Evolutionary conservation across 306 rosid species (phyloP), one percentile per base, ranked within the genome.

Genomic region (Oemleria cerasiformis): DNA sequence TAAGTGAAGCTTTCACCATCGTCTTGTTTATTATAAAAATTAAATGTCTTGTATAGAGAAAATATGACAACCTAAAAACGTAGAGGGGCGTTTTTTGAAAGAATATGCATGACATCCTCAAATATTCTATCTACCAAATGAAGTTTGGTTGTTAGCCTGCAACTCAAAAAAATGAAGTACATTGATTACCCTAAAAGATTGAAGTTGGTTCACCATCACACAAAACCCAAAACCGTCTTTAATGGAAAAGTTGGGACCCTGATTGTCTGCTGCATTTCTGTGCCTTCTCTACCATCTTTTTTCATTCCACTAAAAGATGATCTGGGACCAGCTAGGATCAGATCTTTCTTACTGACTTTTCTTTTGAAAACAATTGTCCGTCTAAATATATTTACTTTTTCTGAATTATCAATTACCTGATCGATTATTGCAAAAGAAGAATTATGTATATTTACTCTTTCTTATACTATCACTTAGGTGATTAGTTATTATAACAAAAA

Each of bases 221-320:
- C 36, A 62, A 39, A 61, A n/a, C 36, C 50, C 68, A 19, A 19
- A 4, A 11, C 8, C 9, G 9, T 66, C 15, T 2, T 16, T 19
- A 11, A 23, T 58, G 9, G 21, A 58, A 30, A 43, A 23, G 69
- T 63, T n/a, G 17, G 15, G 34, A 40, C 51, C 68, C 12, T 43
- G n/a, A 62, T 38, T 62, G 16, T 16, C 38, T 64, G 36, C n/a
- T 63, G 68, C 68, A 61, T 61, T 48, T 48, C 16, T 48, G 8
- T 48, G 6, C 53, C 1, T 48, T 47, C 16, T 0, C 17, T 2
- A 15, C 53, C n/a, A 7, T 48, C 4, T 12, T 14, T 0, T 12
- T 48, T 12, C 6, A 5, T 47, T 11, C 13, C 51, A 47, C 16
- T 6, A 47, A 47, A 47, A 47, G 51, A 47, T 19, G 9, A 53